Base-by-base conservation (phyloP, 345 rosid genomes). In the Linum tenue region DNA sequence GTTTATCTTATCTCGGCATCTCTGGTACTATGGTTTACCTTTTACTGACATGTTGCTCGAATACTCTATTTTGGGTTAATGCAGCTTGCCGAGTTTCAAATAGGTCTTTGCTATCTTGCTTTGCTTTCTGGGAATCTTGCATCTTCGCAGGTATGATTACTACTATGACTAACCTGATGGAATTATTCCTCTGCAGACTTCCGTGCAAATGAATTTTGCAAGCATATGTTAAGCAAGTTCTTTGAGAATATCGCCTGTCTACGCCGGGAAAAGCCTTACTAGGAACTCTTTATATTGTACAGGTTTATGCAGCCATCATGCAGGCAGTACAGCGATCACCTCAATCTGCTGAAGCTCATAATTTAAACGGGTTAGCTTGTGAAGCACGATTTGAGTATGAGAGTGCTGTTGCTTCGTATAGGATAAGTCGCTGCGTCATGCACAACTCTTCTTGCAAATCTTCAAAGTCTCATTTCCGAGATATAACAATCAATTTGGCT, bases 251-350 rank as follows among this genome's bases (percentile, higher is more conserved):
- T 22, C 38, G 56, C 43, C 37, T 48, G 38, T 14, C 37, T n/a
- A 5, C 1, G 39, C 0, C 62, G 37, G 9, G 44, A 17, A 65
- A 68, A 42, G 16, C 31, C 17, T 36, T 12, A 63, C n/a, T 36
- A 48, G 48, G 16, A 48, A 55, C 57, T 61, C 39, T 55, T 41
- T 51, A 38, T 48, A 36, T 60, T 63, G 39, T 37, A 67, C 84
- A 94, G 99, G 95, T 94, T 60, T 80, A 82, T 72, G 95, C 87
- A 72, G 89, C 95, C 75, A 84, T 88, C 65, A 82, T 82, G 72
- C 99, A 88, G 80, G 99, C 97, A 31, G 90, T 90, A 69, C 90
- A 85, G 73, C 87, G 81, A 22, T 87, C 84, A 65, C 99, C 96
- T 61, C 78, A 81, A 40, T 83, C 75, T 78, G 83, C 94, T 1